These are phyloP conservation scores for Heliamphora pulchella DNA, from an alignment of 179 eudicot genomes.

Conservation along the genomic window DNA sequence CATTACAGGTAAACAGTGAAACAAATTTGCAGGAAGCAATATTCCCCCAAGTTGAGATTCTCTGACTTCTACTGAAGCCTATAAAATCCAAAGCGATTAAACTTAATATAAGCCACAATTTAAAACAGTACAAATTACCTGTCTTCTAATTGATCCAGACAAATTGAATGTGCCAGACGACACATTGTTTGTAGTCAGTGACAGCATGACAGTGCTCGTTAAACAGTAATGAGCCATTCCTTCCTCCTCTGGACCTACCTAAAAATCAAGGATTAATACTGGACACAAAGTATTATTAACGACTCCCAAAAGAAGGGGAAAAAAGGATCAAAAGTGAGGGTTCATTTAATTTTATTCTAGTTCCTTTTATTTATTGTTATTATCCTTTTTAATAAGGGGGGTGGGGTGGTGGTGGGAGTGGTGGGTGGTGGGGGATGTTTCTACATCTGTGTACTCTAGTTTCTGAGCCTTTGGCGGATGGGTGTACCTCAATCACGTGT, in stretches of 20 bases:
- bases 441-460: neutral
- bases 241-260: slow-evolving; percentile 88
- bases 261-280: slow-evolving; percentile 9
- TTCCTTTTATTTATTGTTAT: neutral
- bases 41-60: neutral
- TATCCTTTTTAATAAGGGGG: neutral
- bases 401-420: too few species aligned
- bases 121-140: slow-evolving; percentile 36
- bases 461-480: slow-evolving; percentile 1
- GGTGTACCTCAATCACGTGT: slow-evolving; percentile 81
- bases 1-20: neutral
- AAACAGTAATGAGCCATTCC: slow-evolving; percentile 77
- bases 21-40: neutral
- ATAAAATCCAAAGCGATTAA: neutral
- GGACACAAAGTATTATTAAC: neutral
- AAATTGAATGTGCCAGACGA: slow-evolving; percentile 75
- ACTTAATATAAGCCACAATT: neutral
- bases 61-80: neutral
- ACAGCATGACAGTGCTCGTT: slow-evolving; percentile 96
- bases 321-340: neutral
- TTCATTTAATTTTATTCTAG: neutral
- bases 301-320: neutral
- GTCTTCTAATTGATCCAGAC: slow-evolving; percentile 96
- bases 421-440: too few species aligned
- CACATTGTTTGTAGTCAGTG: slow-evolving; percentile 74